phyloP scores from a whole-genome alignment of 164 flowering plant species.

The Liquidambar formosana region DNA sequence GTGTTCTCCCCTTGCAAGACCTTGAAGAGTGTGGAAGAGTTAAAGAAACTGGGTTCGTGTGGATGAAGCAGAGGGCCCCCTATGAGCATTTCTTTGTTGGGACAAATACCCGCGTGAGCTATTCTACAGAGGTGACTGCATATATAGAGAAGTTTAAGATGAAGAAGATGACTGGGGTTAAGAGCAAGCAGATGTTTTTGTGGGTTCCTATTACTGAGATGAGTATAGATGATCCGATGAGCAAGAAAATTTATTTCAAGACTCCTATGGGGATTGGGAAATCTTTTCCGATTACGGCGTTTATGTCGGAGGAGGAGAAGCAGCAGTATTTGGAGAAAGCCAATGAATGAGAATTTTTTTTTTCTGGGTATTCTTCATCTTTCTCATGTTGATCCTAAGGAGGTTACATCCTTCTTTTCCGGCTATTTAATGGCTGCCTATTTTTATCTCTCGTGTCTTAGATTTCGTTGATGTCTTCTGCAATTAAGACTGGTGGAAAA shows the following conservation, averaged over 20 bases:
- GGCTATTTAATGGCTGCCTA: too few species aligned
- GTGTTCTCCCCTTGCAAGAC: conserved; percentile 67
- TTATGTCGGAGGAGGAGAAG: conserved; percentile 56
- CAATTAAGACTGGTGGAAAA: too few species aligned
- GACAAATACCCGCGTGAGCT: conserved; percentile 65
- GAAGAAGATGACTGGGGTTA: conserved; percentile 77
- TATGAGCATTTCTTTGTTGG: conserved; percentile 67
- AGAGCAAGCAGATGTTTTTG: conserved; percentile 71
- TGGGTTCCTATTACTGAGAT: conserved; percentile 91
- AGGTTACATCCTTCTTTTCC: too few species aligned
- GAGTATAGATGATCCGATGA: conserved; percentile 55
- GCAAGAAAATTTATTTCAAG: conserved; percentile 51
- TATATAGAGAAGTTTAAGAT: conserved; percentile 75
- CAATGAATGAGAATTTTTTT: not conserved
- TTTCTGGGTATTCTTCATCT: too few species aligned
- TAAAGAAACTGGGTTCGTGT: conserved; percentile 75
- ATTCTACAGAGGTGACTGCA: conserved; percentile 71
- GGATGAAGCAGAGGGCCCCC: conserved; percentile 86
- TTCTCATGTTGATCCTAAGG: too few species aligned
- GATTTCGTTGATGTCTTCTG: too few species aligned
- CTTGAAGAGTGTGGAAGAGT: conserved; percentile 84
- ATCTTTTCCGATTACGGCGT: conserved; percentile 52
- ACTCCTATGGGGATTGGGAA: conserved; percentile 58
- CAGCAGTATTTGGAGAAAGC: conserved; percentile 27
- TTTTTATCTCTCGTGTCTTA: too few species aligned